A percentile compares a stretch with the other conserved stretches of the same genome.
Conservation (phyloP, 2,329 filamentous ascomycete genomes). For the Fusarium staphyleae region DNA sequence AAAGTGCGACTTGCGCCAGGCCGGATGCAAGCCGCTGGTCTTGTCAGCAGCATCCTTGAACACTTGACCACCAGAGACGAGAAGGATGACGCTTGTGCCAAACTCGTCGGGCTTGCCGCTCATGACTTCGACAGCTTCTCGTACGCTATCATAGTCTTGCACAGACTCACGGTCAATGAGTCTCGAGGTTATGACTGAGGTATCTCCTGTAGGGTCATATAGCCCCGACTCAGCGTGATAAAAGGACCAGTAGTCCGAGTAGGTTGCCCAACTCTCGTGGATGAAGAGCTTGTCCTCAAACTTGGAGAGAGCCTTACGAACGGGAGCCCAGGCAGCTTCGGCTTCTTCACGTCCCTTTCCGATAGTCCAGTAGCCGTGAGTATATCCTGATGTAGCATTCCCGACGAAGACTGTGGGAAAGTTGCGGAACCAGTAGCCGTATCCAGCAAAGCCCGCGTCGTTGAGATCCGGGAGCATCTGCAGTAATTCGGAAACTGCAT, state of each 20-base stretch:
- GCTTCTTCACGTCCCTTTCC: slow-evolving; percentile 5
- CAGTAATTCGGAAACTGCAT: slow-evolving; percentile 6
- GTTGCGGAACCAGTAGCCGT: slow-evolving; percentile 29
- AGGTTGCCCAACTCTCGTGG: slow-evolving; percentile 21
- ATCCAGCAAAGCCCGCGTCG: slow-evolving; percentile 26
- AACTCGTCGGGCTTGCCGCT: slow-evolving; percentile 19
- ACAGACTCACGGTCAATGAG: slow-evolving; percentile 15
- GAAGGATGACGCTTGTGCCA: slow-evolving; percentile 19
- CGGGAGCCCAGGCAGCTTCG: slow-evolving; percentile 10
- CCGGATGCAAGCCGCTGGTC: slow-evolving; percentile 5
- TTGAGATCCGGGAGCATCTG: slow-evolving; percentile 25
- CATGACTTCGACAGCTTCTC: slow-evolving; percentile 16
- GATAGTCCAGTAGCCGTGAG: slow-evolving; percentile 21
- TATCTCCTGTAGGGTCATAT: slow-evolving; percentile 10
- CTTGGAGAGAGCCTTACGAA: slow-evolving; percentile 5
- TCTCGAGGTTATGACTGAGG: slow-evolving; percentile 13
- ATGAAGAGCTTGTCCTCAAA: slow-evolving; percentile 23
- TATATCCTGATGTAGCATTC: slow-evolving; percentile 23
- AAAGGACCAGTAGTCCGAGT: slow-evolving; percentile 27
- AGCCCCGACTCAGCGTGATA: slow-evolving; percentile 17
- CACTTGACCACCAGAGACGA: slow-evolving; percentile 20
- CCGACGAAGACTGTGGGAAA: slow-evolving; percentile 11
- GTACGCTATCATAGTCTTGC: neutral
- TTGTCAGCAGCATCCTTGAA: slow-evolving; percentile 22
- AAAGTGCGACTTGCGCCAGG: slow-evolving; percentile 22